Evolutionary conservation across 2,329 filamentous ascomycete species (phyloP).

Genomic region (Cladosporium sp.): DNA sequence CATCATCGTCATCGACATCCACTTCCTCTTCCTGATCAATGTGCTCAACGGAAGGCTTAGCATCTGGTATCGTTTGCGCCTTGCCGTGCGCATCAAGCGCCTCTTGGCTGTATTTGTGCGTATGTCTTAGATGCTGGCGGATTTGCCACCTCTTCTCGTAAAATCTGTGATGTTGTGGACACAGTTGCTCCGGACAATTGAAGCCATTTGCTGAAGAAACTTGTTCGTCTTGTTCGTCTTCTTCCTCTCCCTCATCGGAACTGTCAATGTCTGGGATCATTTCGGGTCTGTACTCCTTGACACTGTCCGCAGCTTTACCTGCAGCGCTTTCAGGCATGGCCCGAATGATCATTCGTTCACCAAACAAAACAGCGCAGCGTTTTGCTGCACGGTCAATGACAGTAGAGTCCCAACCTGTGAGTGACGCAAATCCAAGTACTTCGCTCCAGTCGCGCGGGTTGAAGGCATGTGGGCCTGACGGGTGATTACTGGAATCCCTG

Average conservation of each 20-base stretch:
- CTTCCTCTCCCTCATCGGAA: background rate
- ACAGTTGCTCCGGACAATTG: constrained; percentile 25
- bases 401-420: constrained; percentile 63
- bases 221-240: background rate
- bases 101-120: constrained; percentile 23
- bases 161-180: constrained; percentile 23
- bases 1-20: background rate
- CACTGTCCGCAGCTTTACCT: constrained; percentile 19
- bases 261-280: constrained; percentile 27
- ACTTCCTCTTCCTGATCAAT: background rate
- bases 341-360: constrained; percentile 62
- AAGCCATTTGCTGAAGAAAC: background rate
- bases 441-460: constrained; percentile 76
- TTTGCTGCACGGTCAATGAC: constrained; percentile 66
- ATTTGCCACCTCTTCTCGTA: constrained; percentile 27
- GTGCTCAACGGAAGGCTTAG: background rate
- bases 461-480: constrained; percentile 26
- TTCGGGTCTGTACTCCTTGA: constrained; percentile 34
- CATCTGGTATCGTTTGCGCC: constrained; percentile 3
- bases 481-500: constrained; percentile 13
- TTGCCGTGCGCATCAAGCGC: constrained; percentile 5
- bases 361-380: constrained; percentile 73
- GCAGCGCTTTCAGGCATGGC: constrained; percentile 20
- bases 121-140: constrained; percentile 30
- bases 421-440: constrained; percentile 70